Conservation (phyloP, 805 yeast species). For the Kluyveromyces siamensis region DNA sequence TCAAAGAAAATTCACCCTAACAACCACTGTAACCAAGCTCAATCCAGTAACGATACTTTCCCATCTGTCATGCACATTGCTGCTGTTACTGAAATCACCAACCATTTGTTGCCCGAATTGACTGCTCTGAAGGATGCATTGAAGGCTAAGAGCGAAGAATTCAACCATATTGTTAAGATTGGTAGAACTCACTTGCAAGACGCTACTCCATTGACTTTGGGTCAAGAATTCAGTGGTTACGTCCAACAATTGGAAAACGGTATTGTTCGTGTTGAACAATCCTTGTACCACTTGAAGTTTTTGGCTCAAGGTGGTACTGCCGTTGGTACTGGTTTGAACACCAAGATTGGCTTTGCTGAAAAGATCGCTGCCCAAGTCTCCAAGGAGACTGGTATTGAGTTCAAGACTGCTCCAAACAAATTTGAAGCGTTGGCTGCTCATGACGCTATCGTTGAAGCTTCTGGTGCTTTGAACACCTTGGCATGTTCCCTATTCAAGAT, state of each 20-base stretch:
- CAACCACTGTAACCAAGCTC: constrained; percentile 97
- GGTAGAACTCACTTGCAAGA: constrained; percentile 99
- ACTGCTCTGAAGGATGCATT: constrained; percentile 70
- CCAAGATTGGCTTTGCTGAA: constrained; percentile 80
- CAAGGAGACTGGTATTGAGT: constrained; percentile 77
- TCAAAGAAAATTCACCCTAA: constrained; percentile 94
- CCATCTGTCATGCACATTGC: constrained; percentile 99
- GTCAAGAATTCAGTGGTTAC: constrained; percentile 97
- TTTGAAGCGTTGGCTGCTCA: constrained; percentile 99
- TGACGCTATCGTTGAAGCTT: constrained; percentile 95
- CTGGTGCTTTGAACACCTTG: constrained; percentile 93
- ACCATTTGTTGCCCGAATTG: constrained; percentile 72
- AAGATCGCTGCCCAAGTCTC: constrained; percentile 82
- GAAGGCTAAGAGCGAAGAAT: constrained; percentile 70
- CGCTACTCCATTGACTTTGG: constrained; percentile 95
- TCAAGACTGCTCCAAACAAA: constrained; percentile 95
- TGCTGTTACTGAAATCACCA: constrained; percentile 81
- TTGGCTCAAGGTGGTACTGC: constrained; percentile 99
- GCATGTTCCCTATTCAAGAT: constrained; percentile 92
- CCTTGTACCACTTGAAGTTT: constrained; percentile 65
- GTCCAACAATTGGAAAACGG: constrained; percentile 90
- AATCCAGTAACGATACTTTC: constrained; percentile 98
- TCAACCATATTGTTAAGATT: constrained; percentile 83
- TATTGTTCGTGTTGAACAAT: constrained; percentile 70
- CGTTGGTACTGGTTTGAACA: constrained; percentile 97